Conservation (phyloP, 1,139 yeast genomes). For the Sugiyamaella xylanicola region DNA sequence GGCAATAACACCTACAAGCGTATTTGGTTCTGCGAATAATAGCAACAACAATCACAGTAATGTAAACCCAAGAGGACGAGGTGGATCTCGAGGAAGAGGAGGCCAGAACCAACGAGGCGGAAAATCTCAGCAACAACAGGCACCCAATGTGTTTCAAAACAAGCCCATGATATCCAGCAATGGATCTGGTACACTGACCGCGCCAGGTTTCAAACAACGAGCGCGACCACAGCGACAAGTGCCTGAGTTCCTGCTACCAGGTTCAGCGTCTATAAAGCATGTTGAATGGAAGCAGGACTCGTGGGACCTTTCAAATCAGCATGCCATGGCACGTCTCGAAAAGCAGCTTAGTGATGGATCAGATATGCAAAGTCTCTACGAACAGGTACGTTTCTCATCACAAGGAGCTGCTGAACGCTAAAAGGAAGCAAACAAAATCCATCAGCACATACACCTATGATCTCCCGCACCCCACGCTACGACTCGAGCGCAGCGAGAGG, state of each 20-base stretch:
- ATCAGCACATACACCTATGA: too few relatives aligned
- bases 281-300: conserved; percentile 30
- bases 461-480: too few relatives aligned
- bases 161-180: background rate
- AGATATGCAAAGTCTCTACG: conserved; percentile 56
- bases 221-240: conserved; percentile 4
- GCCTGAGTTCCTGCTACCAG: conserved; percentile 7
- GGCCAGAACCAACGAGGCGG: conserved; percentile 12
- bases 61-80: background rate
- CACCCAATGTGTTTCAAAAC: conserved; percentile 6
- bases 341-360: conserved; percentile 34
- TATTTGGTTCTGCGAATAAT: too few relatives aligned
- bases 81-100: background rate
- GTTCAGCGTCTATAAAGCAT: conserved; percentile 9
- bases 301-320: conserved; percentile 64
- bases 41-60: background rate
- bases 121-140: background rate
- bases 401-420: background rate
- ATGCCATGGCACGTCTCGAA: conserved; percentile 50
- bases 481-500: background rate
- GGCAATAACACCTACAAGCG: background rate
- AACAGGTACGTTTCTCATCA: conserved; percentile 39
- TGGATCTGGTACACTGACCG: conserved; percentile 1
- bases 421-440: background rate
- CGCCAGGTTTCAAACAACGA: conserved; percentile 19